Evolutionary conservation across 331 rosid genomes (phyloP).

Genomic region (Malus hybrid): DNA sequence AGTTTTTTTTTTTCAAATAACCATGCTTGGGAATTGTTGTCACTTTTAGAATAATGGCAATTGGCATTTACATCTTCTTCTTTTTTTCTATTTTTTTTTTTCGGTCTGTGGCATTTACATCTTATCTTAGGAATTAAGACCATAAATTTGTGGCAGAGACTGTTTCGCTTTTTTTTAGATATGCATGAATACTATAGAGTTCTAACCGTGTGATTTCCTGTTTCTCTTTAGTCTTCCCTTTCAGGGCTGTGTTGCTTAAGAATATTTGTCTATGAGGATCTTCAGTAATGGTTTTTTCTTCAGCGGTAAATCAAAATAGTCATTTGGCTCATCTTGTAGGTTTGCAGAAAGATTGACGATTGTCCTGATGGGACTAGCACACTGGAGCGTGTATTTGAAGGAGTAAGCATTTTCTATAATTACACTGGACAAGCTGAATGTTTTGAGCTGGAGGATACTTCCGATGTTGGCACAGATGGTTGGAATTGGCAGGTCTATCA

Average conservation of each 20-base stretch:
- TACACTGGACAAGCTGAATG: constrained; percentile 59
- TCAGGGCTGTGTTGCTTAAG: not conserved
- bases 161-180: not conserved
- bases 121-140: not conserved
- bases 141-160: not conserved
- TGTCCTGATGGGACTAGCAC: constrained; percentile 44
- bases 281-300: not conserved
- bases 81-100: no score
- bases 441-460: constrained; percentile 63
- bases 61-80: not conserved
- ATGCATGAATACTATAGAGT: not conserved
- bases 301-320: constrained; percentile 3
- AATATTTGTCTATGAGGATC: not conserved
- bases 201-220: not conserved
- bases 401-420: constrained; percentile 62
- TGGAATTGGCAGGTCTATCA: constrained; percentile 78
- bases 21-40: not conserved
- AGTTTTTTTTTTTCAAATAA: not conserved
- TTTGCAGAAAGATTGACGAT: constrained; percentile 58
- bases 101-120: not conserved
- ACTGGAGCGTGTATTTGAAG: constrained; percentile 62
- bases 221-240: not conserved
- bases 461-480: constrained; percentile 64
- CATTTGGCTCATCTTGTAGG: constrained; percentile 26
- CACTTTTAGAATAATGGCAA: not conserved